Conservation (phyloP, 2,329 filamentous ascomycete species). For the Massarina eburnea region DNA sequence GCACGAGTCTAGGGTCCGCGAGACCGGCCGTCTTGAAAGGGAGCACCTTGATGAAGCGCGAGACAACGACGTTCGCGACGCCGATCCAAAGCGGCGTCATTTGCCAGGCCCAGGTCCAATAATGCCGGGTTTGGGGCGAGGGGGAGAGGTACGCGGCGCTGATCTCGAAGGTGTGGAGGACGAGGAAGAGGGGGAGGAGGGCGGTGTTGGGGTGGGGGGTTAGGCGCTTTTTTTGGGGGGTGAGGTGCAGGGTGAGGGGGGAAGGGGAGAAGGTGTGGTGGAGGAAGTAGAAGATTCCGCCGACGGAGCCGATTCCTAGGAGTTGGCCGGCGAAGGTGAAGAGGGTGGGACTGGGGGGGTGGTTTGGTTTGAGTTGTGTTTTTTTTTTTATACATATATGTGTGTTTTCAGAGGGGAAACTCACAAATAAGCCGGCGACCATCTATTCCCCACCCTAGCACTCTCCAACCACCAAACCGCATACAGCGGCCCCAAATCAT, state of each 20-base stretch:
- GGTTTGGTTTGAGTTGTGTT: background rate
- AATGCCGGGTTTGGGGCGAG: background rate
- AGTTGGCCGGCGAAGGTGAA: slow-evolving; percentile 1
- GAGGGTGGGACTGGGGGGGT: background rate
- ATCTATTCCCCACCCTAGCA: background rate
- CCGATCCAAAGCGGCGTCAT: slow-evolving; percentile 3
- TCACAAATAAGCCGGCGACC: slow-evolving; percentile 3
- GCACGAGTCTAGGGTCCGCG: background rate
- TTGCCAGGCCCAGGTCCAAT: slow-evolving; percentile 9
- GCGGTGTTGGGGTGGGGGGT: background rate
- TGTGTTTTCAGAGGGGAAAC: background rate
- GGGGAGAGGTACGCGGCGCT: background rate
- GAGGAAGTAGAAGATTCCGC: slow-evolving; percentile 3
- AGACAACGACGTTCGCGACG: background rate
- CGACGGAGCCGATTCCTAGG: slow-evolving; percentile 1
- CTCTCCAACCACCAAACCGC: slow-evolving; percentile 1
- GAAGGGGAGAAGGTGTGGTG: background rate
- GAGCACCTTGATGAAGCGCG: background rate
- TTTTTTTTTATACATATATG: background rate
- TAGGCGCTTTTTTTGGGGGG: background rate
- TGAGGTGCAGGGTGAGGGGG: background rate
- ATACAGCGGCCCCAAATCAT: slow-evolving; percentile 5
- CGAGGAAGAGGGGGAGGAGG: background rate
- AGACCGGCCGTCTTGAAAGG: background rate
- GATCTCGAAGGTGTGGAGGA: background rate